These are phyloP conservation scores for Phytophthora kernoviae DNA, from an alignment of 352 stramenopile species.

Conservation along the genomic window DNA sequence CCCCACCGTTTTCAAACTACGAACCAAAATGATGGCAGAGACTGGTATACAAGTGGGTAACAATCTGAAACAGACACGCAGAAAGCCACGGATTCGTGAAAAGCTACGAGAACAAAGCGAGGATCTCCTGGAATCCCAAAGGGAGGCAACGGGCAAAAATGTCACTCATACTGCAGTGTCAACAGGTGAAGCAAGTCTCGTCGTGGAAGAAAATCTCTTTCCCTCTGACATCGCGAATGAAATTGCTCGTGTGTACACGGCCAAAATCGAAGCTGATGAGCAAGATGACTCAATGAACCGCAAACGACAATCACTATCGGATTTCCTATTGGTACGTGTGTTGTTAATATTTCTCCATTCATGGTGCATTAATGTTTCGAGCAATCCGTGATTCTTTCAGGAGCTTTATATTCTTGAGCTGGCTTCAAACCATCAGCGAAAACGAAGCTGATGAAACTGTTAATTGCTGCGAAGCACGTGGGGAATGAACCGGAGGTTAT, in stretches of 20 bases:
- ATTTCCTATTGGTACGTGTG: conserved; percentile 46
- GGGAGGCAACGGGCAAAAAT: conserved; percentile 16
- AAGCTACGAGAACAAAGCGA: conserved; percentile 48
- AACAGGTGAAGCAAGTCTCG: conserved; percentile 13
- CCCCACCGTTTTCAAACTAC: conserved; percentile 54
- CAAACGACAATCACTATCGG: conserved; percentile 46
- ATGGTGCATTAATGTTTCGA: not conserved
- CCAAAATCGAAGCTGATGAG: conserved; percentile 56
- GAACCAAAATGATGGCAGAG: conserved; percentile 46
- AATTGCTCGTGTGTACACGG: conserved; percentile 65
- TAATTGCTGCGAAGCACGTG: conserved; percentile 48
- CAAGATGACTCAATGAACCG: conserved; percentile 38
- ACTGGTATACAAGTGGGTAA: conserved; percentile 49
- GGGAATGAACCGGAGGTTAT: conserved; percentile 49
- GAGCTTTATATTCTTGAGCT: conserved; percentile 69
- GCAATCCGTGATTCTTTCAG: conserved; percentile 7
- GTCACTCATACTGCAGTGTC: not conserved
- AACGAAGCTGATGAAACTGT: conserved; percentile 53
- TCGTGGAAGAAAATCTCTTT: conserved; percentile 20
- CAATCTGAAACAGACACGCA: conserved; percentile 37
- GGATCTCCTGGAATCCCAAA: conserved; percentile 31
- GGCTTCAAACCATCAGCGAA: conserved; percentile 63
- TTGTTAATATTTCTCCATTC: not conserved
- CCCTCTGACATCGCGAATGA: conserved; percentile 50
- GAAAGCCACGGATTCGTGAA: conserved; percentile 41